Evolutionary conservation across 345 rosid genomes (phyloP).

Genomic region (Syzygium oleosum): DNA sequence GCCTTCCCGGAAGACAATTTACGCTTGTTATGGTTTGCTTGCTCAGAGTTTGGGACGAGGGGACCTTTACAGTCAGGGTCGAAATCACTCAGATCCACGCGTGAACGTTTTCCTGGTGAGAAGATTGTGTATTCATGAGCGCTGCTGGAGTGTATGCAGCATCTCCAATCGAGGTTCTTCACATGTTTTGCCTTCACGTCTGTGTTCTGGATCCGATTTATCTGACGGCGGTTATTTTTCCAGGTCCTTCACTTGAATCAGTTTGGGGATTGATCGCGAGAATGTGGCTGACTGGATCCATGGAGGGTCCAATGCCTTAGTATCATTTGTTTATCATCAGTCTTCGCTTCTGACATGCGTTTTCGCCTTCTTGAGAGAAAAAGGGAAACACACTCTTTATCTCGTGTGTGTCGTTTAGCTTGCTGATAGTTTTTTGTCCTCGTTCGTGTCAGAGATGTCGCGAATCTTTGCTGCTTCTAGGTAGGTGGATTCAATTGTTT

Average conservation of each 20-base stretch:
- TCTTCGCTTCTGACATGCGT: background rate
- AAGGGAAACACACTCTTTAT: background rate
- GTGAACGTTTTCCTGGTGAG: background rate
- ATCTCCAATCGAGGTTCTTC: background rate
- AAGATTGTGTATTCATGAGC: background rate
- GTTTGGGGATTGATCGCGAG: background rate
- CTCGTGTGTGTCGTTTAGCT: background rate
- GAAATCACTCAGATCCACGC: background rate
- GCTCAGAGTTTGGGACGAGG: background rate
- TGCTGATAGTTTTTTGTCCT: background rate
- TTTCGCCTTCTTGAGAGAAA: background rate
- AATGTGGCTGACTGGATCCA: background rate
- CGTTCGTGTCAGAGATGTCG: background rate
- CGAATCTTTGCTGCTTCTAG: background rate
- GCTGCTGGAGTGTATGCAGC: background rate
- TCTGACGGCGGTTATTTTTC: background rate
- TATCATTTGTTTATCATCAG: background rate
- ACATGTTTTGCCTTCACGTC: background rate
- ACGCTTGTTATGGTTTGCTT: background rate
- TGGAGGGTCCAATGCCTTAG: background rate
- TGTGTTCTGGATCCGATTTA: background rate
- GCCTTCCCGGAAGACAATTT: background rate
- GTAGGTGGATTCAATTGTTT: background rate
- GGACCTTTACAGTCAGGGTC: background rate
- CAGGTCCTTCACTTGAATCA: background rate